phyloP scores from a whole-genome alignment of 164 flowering plant species.

The Pachysandra terminalis region DNA sequence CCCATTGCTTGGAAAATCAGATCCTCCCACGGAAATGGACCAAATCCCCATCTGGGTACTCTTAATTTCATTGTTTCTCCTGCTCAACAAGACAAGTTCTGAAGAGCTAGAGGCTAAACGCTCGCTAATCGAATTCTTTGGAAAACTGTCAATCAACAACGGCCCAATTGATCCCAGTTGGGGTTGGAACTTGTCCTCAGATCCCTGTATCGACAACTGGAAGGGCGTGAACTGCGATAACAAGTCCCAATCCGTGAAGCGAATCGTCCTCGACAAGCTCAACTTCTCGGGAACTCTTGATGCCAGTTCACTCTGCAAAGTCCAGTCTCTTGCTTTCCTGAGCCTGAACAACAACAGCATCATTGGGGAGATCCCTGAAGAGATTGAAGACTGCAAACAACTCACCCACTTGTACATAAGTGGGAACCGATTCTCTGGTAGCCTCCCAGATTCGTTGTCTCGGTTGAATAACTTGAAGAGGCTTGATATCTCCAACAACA shows the following conservation, averaged over 20 bases:
- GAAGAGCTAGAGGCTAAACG: conserved; percentile 24
- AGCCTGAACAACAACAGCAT: conserved; percentile 38
- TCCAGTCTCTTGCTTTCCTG: conserved; percentile 28
- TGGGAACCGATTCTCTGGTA: conserved; percentile 36
- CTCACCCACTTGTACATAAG: conserved; percentile 35
- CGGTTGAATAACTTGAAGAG: conserved; percentile 33
- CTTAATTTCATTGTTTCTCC: conserved; percentile 25
- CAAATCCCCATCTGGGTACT: conserved; percentile 27
- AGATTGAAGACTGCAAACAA: conserved; percentile 36
- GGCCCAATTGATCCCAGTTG: conserved; percentile 11
- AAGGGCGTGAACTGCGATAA: conserved; percentile 28
- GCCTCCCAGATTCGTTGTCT: conserved; percentile 35
- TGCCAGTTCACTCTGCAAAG: conserved; percentile 27
- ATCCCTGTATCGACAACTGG: conserved; percentile 48
- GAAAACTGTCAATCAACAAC: conserved; percentile 16
- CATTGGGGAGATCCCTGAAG: conserved; percentile 29
- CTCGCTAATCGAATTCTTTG: conserved; percentile 29
- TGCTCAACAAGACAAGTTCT: conserved; percentile 19
- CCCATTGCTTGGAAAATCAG: conserved; percentile 2
- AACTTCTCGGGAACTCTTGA: conserved; percentile 36
- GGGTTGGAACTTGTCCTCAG: conserved; percentile 38
- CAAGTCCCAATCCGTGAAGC: conserved; percentile 12
- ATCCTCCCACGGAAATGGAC: conserved; percentile 18
- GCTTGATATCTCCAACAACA: conserved; percentile 39
- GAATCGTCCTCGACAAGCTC: conserved; percentile 23